Conservation (phyloP, 2,329 filamentous ascomycete genomes). For the Penicillium olsonii region DNA sequence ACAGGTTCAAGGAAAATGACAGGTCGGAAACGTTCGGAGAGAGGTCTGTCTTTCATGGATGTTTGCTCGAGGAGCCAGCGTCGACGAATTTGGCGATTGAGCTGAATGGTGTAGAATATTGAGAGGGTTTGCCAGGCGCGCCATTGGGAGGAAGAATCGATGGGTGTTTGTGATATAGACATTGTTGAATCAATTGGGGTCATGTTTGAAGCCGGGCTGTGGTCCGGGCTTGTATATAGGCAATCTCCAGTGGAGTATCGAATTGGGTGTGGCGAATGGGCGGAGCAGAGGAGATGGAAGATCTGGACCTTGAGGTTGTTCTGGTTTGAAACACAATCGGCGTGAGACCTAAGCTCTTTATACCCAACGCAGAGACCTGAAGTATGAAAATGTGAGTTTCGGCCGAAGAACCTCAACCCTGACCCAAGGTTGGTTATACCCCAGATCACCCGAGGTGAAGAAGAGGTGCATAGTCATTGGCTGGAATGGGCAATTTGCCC, state of each 20-base stretch:
- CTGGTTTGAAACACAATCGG: neutral
- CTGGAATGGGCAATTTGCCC: neutral
- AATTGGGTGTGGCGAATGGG: neutral
- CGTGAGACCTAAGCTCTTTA: neutral
- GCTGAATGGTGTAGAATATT: slow-evolving; percentile 19
- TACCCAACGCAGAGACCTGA: neutral
- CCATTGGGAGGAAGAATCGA: slow-evolving; percentile 23
- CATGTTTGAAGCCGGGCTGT: no score
- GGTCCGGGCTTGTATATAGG: no score
- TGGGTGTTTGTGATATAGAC: neutral
- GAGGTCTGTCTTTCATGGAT: slow-evolving; percentile 15
- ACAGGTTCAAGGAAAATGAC: slow-evolving; percentile 21
- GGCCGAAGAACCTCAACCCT: neutral
- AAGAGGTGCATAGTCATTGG: neutral
- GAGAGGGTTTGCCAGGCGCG: slow-evolving; percentile 22
- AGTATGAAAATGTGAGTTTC: neutral
- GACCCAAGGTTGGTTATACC: neutral
- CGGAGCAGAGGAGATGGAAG: neutral
- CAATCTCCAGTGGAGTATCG: neutral
- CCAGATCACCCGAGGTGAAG: neutral
- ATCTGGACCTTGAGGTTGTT: neutral
- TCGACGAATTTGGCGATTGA: slow-evolving; percentile 24
- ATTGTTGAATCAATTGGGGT: neutral
- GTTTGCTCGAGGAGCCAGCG: slow-evolving; percentile 24
- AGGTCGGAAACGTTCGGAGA: slow-evolving; percentile 17